Evolutionary conservation across 1,284 basidiomycete species (phyloP).

Genomic region (Pterulicium gracile): DNA sequence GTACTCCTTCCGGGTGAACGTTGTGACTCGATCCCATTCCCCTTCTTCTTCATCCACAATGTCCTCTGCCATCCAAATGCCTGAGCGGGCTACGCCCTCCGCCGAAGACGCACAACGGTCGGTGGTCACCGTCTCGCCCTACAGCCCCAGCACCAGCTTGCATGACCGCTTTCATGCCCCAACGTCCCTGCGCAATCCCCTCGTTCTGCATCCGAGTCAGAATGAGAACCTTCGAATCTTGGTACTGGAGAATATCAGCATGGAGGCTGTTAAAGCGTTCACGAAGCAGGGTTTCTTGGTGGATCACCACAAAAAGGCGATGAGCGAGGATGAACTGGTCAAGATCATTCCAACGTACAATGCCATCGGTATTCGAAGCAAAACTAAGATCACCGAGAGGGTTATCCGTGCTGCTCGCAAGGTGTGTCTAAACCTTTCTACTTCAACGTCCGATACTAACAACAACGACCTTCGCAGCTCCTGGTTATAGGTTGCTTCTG

Average conservation of each 20-base stretch:
- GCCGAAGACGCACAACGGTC: too few species aligned
- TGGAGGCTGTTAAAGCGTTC: constrained; percentile 81
- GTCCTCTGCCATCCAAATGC: constrained; percentile 19
- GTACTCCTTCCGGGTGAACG: background rate
- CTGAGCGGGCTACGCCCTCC: constrained; percentile 25
- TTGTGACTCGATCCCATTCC: constrained; percentile 8
- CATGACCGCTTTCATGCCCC: constrained; percentile 33
- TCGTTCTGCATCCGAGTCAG: constrained; percentile 66
- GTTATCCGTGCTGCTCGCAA: constrained; percentile 83
- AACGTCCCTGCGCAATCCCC: constrained; percentile 38
- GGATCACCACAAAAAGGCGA: constrained; percentile 81
- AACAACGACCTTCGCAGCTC: constrained; percentile 41
- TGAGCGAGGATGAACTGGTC: constrained; percentile 89
- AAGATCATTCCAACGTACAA: constrained; percentile 84
- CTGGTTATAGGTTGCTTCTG: constrained; percentile 99
- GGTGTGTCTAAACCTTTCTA: constrained; percentile 27
- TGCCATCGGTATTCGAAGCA: constrained; percentile 93
- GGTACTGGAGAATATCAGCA: constrained; percentile 92
- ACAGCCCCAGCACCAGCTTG: constrained; percentile 21
- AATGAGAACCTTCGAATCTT: constrained; percentile 72
- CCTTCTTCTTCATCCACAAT: constrained; percentile 9
- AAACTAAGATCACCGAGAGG: constrained; percentile 90
- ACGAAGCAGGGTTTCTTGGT: constrained; percentile 86
- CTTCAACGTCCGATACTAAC: constrained; percentile 7
- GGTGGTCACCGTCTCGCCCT: constrained; percentile 42